Evolutionary conservation across 768 basidiomycete genomes (phyloP).

Genomic region (Termitomyces eurrhizus): DNA sequence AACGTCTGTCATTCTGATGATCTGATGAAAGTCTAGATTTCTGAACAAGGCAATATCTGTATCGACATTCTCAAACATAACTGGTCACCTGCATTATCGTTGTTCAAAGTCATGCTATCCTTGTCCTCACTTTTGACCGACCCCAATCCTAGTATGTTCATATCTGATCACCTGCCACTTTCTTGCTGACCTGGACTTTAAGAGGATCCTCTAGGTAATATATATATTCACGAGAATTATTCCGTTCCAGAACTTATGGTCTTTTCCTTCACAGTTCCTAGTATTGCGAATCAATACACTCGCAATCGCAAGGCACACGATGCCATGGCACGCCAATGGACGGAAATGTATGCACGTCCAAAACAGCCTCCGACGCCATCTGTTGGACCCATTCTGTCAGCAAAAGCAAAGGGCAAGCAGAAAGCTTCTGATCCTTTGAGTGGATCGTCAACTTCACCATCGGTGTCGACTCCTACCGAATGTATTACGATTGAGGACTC

Average conservation of each 20-base stretch:
- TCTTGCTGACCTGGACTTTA: conserved; percentile 8
- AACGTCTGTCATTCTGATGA: background rate
- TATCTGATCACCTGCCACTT: background rate
- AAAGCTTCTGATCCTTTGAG: conserved; percentile 18
- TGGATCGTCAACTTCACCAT: conserved; percentile 10
- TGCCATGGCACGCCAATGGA: conserved; percentile 75
- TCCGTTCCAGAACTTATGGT: background rate
- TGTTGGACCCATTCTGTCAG: conserved; percentile 8
- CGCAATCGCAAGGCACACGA: conserved; percentile 71
- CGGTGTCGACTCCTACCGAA: conserved; percentile 9
- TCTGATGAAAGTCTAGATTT: conserved; percentile 40
- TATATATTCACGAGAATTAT: background rate
- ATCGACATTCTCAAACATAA: conserved; percentile 91
- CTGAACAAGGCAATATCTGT: conserved; percentile 73
- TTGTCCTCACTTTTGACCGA: conserved; percentile 91
- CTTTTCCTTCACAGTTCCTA: conserved; percentile 44
- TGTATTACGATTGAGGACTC: conserved; percentile 26
- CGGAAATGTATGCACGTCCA: conserved; percentile 54
- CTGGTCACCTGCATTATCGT: conserved; percentile 91
- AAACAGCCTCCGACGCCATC: conserved; percentile 19
- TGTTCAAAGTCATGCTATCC: conserved; percentile 94
- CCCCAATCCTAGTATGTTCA: conserved; percentile 80
- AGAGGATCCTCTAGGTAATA: conserved; percentile 72
- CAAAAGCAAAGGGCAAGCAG: conserved; percentile 35
- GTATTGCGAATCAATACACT: conserved; percentile 66